These are phyloP conservation scores for Penicillium sp. DNA, from an alignment of 2,329 filamentous ascomycete genomes.

Conservation along the genomic window DNA sequence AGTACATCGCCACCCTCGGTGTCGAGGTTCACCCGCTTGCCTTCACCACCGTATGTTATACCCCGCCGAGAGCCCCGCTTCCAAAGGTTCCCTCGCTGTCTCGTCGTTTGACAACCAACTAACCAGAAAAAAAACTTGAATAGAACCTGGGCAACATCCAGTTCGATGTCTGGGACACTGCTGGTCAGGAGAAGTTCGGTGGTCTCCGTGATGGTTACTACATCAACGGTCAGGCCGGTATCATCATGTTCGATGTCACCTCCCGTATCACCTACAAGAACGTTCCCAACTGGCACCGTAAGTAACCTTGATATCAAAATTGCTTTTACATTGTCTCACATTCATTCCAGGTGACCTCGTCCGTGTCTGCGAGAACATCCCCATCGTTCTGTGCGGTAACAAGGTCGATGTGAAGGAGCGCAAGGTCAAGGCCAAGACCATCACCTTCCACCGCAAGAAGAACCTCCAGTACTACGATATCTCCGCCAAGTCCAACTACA, in stretches of 20 bases:
- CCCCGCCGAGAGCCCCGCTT: constrained; percentile 41
- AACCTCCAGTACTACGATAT: constrained; percentile 99
- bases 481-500: constrained; percentile 99
- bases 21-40: constrained; percentile 98
- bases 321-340: neutral
- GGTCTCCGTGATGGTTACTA: constrained; percentile 99
- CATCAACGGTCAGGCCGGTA: constrained; percentile 99
- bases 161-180: constrained; percentile 99
- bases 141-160: constrained; percentile 92
- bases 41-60: constrained; percentile 90
- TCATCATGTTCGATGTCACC: constrained; percentile 99
- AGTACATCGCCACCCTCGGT: constrained; percentile 99
- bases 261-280: constrained; percentile 99
- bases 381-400: constrained; percentile 97
- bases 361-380: constrained; percentile 98
- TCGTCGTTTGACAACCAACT: constrained; percentile 22
- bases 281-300: constrained; percentile 99
- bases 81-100: constrained; percentile 7
- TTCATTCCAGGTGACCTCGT: constrained; percentile 77
- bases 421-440: constrained; percentile 99
- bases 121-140: constrained; percentile 21
- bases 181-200: constrained; percentile 99
- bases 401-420: constrained; percentile 99
- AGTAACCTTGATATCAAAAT: constrained; percentile 44
- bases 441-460: constrained; percentile 99